Evolutionary conservation across 257 asterid genomes (phyloP).

Genomic region (Primulina eburnea): DNA sequence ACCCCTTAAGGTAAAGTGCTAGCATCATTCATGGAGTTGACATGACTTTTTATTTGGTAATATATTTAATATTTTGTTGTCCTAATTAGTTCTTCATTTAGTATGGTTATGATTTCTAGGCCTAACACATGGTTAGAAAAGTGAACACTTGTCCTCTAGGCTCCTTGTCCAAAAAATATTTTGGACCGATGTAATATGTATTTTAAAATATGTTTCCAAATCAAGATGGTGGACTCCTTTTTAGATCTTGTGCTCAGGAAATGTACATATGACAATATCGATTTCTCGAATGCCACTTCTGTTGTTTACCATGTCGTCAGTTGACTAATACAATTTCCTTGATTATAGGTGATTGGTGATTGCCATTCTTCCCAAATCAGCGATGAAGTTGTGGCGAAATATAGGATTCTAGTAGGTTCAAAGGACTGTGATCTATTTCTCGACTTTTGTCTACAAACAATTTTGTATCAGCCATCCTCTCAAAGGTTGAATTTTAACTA

Average conservation of each 20-base stretch:
- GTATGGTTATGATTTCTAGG: conserved; percentile 6
- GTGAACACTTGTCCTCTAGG: neutral
- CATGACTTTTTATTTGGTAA: conserved; percentile 7
- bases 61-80: neutral
- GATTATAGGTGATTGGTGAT: conserved; percentile 84
- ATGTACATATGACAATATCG: neutral
- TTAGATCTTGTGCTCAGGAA: neutral
- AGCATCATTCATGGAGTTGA: conserved; percentile 7
- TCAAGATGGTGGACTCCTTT: neutral
- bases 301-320: neutral
- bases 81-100: neutral
- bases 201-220: neutral
- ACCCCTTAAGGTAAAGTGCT: neutral
- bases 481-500: conserved; percentile 51
- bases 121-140: conserved; percentile 10
- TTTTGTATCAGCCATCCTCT: conserved; percentile 75
- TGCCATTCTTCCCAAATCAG: conserved; percentile 64
- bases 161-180: neutral
- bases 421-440: conserved; percentile 67
- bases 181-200: neutral
- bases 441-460: conserved; percentile 81
- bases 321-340: conserved; percentile 22
- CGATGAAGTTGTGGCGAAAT: conserved; percentile 57
- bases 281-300: neutral
- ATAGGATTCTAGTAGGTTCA: conserved; percentile 52